Conservation (phyloP, 140 eudicot genomes). For the Erigeron philadelphicus region DNA sequence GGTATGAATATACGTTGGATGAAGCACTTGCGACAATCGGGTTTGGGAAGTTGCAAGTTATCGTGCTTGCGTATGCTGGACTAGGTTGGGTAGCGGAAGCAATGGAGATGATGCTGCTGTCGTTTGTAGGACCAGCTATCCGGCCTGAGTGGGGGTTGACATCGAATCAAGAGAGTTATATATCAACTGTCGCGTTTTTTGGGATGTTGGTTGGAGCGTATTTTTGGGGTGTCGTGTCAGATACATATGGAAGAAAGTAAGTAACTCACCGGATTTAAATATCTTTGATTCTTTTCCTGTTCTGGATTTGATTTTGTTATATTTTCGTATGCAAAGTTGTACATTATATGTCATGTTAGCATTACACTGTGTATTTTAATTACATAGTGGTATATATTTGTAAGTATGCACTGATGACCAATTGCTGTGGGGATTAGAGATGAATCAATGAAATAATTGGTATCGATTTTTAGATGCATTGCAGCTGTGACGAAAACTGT, state of each 20-base stretch:
- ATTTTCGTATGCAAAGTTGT: background rate
- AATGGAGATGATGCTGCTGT: constrained; percentile 55
- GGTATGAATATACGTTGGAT: constrained; percentile 31
- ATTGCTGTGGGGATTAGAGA: background rate
- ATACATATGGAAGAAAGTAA: constrained; percentile 55
- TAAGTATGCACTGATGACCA: constrained; percentile 1
- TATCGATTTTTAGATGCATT: too few relatives aligned
- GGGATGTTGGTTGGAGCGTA: constrained; percentile 69
- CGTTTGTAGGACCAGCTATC: constrained; percentile 53
- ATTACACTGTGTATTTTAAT: background rate
- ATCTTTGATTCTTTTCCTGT: background rate
- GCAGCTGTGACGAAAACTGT: too few relatives aligned
- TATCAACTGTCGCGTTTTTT: constrained; percentile 43
- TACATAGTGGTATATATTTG: background rate
- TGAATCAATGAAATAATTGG: background rate
- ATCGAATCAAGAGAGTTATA: constrained; percentile 40
- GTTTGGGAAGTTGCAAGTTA: constrained; percentile 43
- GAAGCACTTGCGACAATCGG: constrained; percentile 39
- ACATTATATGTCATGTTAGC: background rate
- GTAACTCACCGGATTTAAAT: background rate
- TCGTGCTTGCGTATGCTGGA: constrained; percentile 45
- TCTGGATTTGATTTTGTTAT: too few relatives aligned
- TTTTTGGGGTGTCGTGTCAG: constrained; percentile 56
- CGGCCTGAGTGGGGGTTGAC: constrained; percentile 44
- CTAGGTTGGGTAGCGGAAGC: constrained; percentile 52